phyloP scores from a whole-genome alignment of 176 grass and related monocot genomes.

The Tillandsia fasciculata region DNA sequence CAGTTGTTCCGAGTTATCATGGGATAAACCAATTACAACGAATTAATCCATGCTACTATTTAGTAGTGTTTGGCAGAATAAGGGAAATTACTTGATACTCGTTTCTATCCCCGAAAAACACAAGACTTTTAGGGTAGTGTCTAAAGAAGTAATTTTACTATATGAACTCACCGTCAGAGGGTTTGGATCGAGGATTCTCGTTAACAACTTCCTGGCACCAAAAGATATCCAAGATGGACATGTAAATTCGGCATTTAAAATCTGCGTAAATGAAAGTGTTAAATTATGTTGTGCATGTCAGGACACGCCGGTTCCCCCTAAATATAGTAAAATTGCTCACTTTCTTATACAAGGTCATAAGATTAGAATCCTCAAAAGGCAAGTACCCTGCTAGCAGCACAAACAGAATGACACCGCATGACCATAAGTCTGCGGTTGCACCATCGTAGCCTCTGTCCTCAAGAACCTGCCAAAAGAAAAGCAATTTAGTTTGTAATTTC shows the following conservation, averaged over 20 bases:
- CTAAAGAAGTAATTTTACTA: background rate
- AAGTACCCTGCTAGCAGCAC: slow-evolving; percentile 80
- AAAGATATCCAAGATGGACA: slow-evolving; percentile 88
- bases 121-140: background rate
- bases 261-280: slow-evolving; percentile 30
- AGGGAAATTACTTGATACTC: no score
- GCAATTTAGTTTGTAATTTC: background rate
- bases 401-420: slow-evolving; percentile 42
- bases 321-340: slow-evolving; percentile 17
- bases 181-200: slow-evolving; percentile 80
- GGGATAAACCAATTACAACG: no score
- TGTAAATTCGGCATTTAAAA: slow-evolving; percentile 65
- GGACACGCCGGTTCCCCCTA: background rate
- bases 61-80: no score
- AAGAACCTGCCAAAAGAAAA: slow-evolving; percentile 43
- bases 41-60: no score
- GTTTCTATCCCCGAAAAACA: no score
- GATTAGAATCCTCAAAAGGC: slow-evolving; percentile 92
- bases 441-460: slow-evolving; percentile 42
- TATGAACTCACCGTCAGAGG: slow-evolving; percentile 60
- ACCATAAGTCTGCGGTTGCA: slow-evolving; percentile 46
- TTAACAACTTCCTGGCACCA: slow-evolving; percentile 73
- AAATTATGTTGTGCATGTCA: background rate
- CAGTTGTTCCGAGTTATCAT: no score
- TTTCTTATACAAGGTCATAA: slow-evolving; percentile 89